Evolutionary conservation across 75 land plant species (phyloP).

Genomic region (Pseudotsuga menziesii): DNA sequence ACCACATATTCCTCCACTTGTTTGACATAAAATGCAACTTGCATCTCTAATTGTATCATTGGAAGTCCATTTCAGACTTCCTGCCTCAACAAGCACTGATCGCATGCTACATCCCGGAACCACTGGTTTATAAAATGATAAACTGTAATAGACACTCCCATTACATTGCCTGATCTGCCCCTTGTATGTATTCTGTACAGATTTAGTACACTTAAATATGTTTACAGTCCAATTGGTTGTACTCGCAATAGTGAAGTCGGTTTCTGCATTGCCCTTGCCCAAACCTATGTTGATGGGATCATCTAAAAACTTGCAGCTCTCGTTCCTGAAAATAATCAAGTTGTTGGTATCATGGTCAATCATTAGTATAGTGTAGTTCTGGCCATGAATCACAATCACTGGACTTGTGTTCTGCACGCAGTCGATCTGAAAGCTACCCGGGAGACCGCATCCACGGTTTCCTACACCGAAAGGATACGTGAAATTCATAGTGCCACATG

Average conservation of each 20-base stretch:
- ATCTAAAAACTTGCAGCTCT: not conserved
- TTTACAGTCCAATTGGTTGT: not conserved
- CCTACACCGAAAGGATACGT: not conserved
- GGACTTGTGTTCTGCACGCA: not conserved
- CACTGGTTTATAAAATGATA: no score
- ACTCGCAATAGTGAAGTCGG: not conserved
- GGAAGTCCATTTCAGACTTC: not conserved
- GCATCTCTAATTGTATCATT: not conserved
- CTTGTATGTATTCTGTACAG: no score
- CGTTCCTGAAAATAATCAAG: not conserved
- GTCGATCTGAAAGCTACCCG: not conserved
- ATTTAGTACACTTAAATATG: no score
- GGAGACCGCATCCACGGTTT: not conserved
- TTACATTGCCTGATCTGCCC: no score
- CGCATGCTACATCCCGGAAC: not conserved
- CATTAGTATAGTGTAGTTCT: not conserved
- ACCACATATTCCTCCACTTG: not conserved
- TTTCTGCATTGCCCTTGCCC: no score
- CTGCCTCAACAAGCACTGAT: not conserved
- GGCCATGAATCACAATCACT: not conserved
- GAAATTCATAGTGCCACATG: not conserved
- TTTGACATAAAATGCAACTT: not conserved
- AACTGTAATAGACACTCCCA: no score
- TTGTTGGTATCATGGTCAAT: no score
- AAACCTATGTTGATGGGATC: not conserved